These are phyloP conservation scores for Kluyveromyces sp. DNA, from an alignment of 1,139 yeast species.

Conservation along the genomic window DNA sequence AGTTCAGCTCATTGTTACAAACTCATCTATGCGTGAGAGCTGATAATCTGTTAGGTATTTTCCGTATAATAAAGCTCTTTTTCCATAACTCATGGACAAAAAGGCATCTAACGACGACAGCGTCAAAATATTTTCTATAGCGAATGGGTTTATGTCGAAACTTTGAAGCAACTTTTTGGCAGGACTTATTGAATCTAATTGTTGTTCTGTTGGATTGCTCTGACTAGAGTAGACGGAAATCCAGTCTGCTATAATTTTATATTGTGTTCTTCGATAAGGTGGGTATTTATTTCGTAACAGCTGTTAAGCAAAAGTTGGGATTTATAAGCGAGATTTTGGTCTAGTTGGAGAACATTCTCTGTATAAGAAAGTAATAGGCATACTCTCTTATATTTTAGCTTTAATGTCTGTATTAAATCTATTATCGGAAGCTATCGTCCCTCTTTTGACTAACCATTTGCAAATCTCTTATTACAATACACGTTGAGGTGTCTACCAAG, in stretches of 20 bases:
- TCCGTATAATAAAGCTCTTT: neutral
- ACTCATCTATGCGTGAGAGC: neutral
- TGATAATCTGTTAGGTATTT: constrained; percentile 1
- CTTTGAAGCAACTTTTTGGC: constrained; percentile 1
- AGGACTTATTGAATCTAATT: neutral
- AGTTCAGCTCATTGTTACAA: neutral
- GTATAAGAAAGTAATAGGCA: constrained; percentile 15
- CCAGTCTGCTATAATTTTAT: constrained; percentile 6
- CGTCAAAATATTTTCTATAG: constrained; percentile 1
- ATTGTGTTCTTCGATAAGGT: constrained; percentile 8
- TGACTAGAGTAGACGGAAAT: constrained; percentile 5
- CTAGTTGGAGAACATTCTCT: constrained; percentile 8
- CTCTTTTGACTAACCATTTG: constrained; percentile 15
- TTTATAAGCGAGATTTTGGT: constrained; percentile 21
- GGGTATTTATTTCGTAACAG: constrained; percentile 6
- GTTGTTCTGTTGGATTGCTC: neutral
- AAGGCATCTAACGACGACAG: neutral
- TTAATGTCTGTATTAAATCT: constrained; percentile 5
- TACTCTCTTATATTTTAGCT: constrained; percentile 12
- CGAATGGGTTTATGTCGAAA: constrained; percentile 6
- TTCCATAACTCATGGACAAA: neutral
- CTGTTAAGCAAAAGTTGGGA: constrained; percentile 11
- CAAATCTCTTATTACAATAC: constrained; percentile 13
- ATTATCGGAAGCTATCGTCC: constrained; percentile 10
- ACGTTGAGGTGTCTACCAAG: constrained; percentile 13